Base-by-base conservation (phyloP, 148 eudicot genomes). In the Vaccinium darrowii region DNA sequence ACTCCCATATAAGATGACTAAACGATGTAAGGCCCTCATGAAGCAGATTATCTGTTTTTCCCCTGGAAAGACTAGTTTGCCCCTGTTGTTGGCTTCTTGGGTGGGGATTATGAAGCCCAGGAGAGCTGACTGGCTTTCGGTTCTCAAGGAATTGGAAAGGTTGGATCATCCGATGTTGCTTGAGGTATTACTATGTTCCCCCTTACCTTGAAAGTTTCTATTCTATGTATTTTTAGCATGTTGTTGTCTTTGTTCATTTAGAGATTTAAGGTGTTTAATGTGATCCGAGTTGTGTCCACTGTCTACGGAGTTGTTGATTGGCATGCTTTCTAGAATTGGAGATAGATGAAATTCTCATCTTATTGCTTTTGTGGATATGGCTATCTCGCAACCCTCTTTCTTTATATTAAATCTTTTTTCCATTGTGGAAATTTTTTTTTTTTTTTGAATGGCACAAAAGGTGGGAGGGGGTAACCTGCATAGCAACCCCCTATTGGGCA, bases 61-160 rank as follows among this genome's bases (percentile, higher is more conserved):
- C 19, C 62, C 90, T 50, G 89, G 92, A 71, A 90, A 92, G 80
- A 90, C 90, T 36, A 85, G 76, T 60, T 81, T 96, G 30, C 87
- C 85, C 58, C 88, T 85, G 30, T 86, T 94, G 87, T 82, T 96
- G 89, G 89, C 81, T 78, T 87, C 88, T 77, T 96, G 99, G 99
- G 95, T 90, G 58, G 89, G 57, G 84, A 86, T 94, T 86, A 94
- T 92, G 93, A 92, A 88, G 84, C 99, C 99, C 36, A 85, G 12
- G 23, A 91, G 99, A 88, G 94, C 95, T 86, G 95, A 96, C 83
- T 96, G 98, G 99, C 97, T 96, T 87, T 69, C 89, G 52, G 91
- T 94, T 82, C 94, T 96, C 73, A 96, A 94, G 52, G 94, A 94
- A 86, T 90, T 95, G 87, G 87, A 87, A n/a, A 84, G 19, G n/a